These are phyloP conservation scores for Balakata baccata DNA, from an alignment of 345 rosid genomes.

Conservation along the genomic window DNA sequence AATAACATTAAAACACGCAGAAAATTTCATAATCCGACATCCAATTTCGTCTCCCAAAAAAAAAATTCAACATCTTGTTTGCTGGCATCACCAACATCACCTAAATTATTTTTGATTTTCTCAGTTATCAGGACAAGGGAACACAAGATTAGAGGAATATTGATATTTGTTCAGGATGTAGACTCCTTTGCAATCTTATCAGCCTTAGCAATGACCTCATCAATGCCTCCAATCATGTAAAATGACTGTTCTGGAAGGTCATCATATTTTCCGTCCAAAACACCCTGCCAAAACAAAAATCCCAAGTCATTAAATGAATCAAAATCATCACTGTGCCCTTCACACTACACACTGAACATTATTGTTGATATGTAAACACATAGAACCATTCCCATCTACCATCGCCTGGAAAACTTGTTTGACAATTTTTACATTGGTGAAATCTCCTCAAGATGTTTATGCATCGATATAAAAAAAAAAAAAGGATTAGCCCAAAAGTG, in stretches of 20 bases:
- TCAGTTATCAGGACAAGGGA: slow-evolving; percentile 12
- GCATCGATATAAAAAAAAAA: background rate
- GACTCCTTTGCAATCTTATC: slow-evolving; percentile 76
- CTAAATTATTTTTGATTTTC: slow-evolving; percentile 21
- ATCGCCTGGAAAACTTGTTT: background rate
- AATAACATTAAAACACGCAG: slow-evolving; percentile 13
- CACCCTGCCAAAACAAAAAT: slow-evolving; percentile 41
- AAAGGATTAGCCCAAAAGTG: too few relatives aligned
- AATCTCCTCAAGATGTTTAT: background rate
- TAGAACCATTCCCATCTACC: background rate
- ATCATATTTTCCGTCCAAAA: slow-evolving; percentile 80
- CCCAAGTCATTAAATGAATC: background rate
- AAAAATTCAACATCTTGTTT: slow-evolving; percentile 28
- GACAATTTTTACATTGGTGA: background rate
- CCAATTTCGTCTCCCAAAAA: slow-evolving; percentile 12
- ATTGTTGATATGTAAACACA: background rate
- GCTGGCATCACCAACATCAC: slow-evolving; percentile 19
- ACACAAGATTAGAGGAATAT: background rate
- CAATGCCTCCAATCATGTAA: slow-evolving; percentile 87
- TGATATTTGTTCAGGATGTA: slow-evolving; percentile 13
- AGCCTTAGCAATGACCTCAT: slow-evolving; percentile 80
- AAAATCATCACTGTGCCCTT: background rate
- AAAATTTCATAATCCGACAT: background rate
- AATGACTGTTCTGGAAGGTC: slow-evolving; percentile 80
- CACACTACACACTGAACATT: background rate